Conservation (phyloP, 306 rosid species). For the Glycine tomentella region DNA sequence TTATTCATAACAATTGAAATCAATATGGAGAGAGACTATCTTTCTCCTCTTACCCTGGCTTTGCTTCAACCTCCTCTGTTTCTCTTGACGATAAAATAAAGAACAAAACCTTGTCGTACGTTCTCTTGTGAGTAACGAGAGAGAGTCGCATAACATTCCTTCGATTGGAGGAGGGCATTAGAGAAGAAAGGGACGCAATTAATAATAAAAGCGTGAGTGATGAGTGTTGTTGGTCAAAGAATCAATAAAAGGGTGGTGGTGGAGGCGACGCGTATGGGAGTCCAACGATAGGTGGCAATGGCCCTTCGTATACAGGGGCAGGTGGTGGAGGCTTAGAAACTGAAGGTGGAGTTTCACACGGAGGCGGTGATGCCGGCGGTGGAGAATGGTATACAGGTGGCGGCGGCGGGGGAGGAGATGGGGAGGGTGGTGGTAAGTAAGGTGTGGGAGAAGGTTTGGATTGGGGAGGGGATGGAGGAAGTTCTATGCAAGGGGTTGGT, state of each 20-base stretch:
- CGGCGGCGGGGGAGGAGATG: constrained; percentile 10
- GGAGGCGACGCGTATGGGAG: constrained; percentile 93
- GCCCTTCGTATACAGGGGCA: constrained; percentile 90
- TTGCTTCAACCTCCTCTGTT: constrained; percentile 27
- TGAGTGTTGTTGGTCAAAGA: constrained; percentile 49
- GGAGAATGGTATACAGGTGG: constrained; percentile 30
- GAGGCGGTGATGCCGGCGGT: constrained; percentile 58
- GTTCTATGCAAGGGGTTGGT: constrained; percentile 66
- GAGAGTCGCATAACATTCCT: constrained; percentile 62
- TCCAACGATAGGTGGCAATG: constrained; percentile 85
- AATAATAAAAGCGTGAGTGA: constrained; percentile 15
- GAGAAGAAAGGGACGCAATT: constrained; percentile 48
- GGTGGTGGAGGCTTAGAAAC: constrained; percentile 63
- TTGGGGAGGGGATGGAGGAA: constrained; percentile 53
- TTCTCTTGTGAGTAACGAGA: constrained; percentile 49
- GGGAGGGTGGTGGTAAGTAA: constrained; percentile 43
- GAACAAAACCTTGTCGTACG: constrained; percentile 35
- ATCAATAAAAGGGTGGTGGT: constrained; percentile 95
- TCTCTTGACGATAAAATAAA: constrained; percentile 5
- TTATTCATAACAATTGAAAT: constrained; percentile 78
- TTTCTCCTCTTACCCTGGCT: constrained; percentile 45
- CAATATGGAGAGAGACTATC: constrained; percentile 50
- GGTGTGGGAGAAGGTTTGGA: constrained; percentile 28
- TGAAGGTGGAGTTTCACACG: constrained; percentile 52
- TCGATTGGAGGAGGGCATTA: neutral